Conservation (phyloP, 768 basidiomycete species). For the Cantharellus anzutake region DNA sequence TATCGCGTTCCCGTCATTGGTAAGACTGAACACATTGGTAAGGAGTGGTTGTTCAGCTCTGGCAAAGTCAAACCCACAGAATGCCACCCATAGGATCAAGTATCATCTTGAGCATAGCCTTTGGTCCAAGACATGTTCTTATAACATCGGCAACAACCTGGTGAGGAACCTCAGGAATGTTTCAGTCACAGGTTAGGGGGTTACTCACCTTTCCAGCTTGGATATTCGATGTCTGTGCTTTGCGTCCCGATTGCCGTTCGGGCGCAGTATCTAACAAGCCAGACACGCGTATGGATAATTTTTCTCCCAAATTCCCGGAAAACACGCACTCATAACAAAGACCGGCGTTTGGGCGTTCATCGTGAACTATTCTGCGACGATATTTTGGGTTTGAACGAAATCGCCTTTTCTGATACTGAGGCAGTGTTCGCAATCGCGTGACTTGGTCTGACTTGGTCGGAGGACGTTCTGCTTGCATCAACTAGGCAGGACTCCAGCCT, state of each 20-base stretch:
- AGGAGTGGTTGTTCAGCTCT: too few species aligned
- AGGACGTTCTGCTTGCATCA: too few species aligned
- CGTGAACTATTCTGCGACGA: neutral
- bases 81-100: slow-evolving; percentile 99
- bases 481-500: too few species aligned
- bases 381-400: too few species aligned
- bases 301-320: neutral
- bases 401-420: too few species aligned
- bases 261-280: slow-evolving; percentile 61
- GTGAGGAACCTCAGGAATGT: neutral
- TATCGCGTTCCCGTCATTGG: slow-evolving; percentile 98
- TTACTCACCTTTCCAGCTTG: slow-evolving; percentile 75
- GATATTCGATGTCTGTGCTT: slow-evolving; percentile 93
- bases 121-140: slow-evolving; percentile 88
- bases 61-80: slow-evolving; percentile 30
- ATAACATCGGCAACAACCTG: slow-evolving; percentile 95
- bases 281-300: neutral
- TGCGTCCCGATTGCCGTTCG: slow-evolving; percentile 82
- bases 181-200: neutral
- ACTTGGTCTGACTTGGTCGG: too few species aligned
- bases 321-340: slow-evolving; percentile 57
- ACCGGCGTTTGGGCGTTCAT: slow-evolving; percentile 47
- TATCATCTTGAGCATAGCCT: slow-evolving; percentile 99
- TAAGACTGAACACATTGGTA: slow-evolving; percentile 36
- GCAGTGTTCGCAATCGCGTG: too few species aligned